Conservation (phyloP, 2,329 filamentous ascomycete genomes). For the Ascochyta rabiei region DNA sequence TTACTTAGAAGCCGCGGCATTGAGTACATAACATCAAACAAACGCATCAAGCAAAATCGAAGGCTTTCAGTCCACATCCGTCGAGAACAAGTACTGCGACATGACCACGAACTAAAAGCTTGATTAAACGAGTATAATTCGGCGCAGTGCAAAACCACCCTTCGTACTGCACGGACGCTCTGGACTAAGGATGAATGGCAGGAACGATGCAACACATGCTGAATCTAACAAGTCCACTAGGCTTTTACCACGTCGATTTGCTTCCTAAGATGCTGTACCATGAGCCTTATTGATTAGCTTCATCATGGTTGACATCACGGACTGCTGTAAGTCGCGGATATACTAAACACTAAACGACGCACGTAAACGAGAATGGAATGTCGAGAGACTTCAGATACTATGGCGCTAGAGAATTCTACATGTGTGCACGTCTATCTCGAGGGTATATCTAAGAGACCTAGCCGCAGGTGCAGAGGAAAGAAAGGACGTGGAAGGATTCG, state of each 20-base stretch:
- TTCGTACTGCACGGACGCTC: background rate
- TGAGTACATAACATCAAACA: background rate
- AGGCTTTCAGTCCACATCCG: background rate
- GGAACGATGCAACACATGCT: background rate
- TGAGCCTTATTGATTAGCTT: background rate
- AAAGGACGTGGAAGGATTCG: no score
- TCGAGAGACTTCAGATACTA: no score
- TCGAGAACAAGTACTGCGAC: background rate
- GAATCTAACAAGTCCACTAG: background rate
- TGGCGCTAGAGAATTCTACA: no score
- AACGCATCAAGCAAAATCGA: background rate
- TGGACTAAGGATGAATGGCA: no score
- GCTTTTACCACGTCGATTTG: background rate
- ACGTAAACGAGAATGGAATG: no score
- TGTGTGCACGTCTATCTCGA: no score
- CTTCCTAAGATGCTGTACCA: background rate
- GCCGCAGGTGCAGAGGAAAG: no score
- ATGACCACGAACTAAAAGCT: background rate
- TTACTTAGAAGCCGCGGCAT: background rate
- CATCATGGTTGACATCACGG: background rate
- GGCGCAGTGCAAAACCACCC: background rate
- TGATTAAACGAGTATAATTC: background rate
- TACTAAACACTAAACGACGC: no score
- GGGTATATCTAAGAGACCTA: no score
- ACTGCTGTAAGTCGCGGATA: no score